Percentiles rank a stretch among this genome's conserved stretches.
phyloP scores from a whole-genome alignment of 1,284 basidiomycete genomes.

The Pseudomicrostroma phylloplanum region DNA sequence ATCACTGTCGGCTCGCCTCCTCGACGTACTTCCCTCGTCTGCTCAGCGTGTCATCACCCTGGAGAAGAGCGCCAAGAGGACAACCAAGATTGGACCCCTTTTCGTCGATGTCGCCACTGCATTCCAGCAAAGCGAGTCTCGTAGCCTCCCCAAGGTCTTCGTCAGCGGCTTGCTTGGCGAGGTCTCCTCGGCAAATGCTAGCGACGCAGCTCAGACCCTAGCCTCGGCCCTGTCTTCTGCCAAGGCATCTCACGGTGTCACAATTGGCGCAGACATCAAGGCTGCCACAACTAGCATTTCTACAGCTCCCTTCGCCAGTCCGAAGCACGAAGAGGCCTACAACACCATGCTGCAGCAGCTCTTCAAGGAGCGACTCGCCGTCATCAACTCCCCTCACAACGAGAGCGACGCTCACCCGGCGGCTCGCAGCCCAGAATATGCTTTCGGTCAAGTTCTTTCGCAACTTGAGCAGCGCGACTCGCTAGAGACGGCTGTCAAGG shows the following conservation, averaged over 20 bases:
- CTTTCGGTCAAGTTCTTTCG: slow-evolving; percentile 80
- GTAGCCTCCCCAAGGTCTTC: slow-evolving; percentile 28
- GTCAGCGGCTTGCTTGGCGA: slow-evolving; percentile 37
- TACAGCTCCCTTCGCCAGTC: slow-evolving; percentile 53
- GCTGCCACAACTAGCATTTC: slow-evolving; percentile 46
- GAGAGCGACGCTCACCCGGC: slow-evolving; percentile 38
- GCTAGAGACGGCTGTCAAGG: slow-evolving; percentile 37
- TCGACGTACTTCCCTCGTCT: slow-evolving; percentile 62
- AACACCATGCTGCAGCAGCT: slow-evolving; percentile 77
- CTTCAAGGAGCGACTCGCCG: slow-evolving; percentile 73
- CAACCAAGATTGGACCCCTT: slow-evolving; percentile 79
- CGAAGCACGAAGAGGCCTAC: slow-evolving; percentile 85
- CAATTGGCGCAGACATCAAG: slow-evolving; percentile 51
- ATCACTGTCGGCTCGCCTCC: slow-evolving; percentile 62
- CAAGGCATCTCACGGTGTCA: slow-evolving; percentile 34
- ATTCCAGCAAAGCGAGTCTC: slow-evolving; percentile 61
- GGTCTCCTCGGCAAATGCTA: slow-evolving; percentile 22
- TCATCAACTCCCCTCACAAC: slow-evolving; percentile 61
- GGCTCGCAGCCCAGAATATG: slow-evolving; percentile 85
- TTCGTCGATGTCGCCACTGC: slow-evolving; percentile 75
- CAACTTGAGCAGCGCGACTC: slow-evolving; percentile 56
- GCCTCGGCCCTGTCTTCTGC: slow-evolving; percentile 22
- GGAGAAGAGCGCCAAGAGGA: slow-evolving; percentile 69
- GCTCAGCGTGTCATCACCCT: slow-evolving; percentile 72
- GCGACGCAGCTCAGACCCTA: slow-evolving; percentile 24